Evolutionary conservation across 306 rosid species (phyloP), one percentile per base, ranked within the genome.

Genomic region (Acacia confusa): DNA sequence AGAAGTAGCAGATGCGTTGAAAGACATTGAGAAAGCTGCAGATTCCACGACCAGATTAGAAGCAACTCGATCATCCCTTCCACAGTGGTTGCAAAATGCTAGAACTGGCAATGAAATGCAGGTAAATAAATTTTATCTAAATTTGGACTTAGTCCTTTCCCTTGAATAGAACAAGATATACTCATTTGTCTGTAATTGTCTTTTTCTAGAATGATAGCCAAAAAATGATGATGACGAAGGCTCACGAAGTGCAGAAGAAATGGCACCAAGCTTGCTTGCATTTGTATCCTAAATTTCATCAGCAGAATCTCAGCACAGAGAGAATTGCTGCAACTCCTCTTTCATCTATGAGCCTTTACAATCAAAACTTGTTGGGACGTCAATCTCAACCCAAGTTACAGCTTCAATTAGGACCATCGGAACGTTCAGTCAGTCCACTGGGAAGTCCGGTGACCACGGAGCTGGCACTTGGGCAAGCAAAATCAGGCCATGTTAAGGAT

Each of bases 21-120:
- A 81, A 78, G 98, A 96, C 63, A 87, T 78, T n/a, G 97, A 86
- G 84, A 90, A 88, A 47, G 78, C 90, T 28, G 88, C 55, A 48
- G 20, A 91, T 75, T 52, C 85, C 32, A 89, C 79, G 27, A 67
- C 74, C 27, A 87, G 87, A 86, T 70, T 87, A 7, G 96, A 92
- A 78, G 84, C 86, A 64, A 61, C 88, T 22, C 81, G 79, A 73
- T 83, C 87, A 0, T 14, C 87, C 20, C 91, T 96, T 45, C 99
- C 99, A 7, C 98, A 75, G 73, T 96, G 99, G 99, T 78, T 96
- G 85, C 98, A 91, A 86, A 89, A 82, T 76, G 97, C 94, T 25
- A 92, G 87, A 84, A 76, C 38, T 63, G 34, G 20, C 34, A 63
- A 5, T 28, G 68, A 15, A 63, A 12, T 70, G 22, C 88, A 84